A percentile compares a stretch with the other conserved stretches of the same genome.
These are phyloP conservation scores for Auriscalpium microsporum DNA, from an alignment of 768 basidiomycete species.

Conservation along the genomic window DNA sequence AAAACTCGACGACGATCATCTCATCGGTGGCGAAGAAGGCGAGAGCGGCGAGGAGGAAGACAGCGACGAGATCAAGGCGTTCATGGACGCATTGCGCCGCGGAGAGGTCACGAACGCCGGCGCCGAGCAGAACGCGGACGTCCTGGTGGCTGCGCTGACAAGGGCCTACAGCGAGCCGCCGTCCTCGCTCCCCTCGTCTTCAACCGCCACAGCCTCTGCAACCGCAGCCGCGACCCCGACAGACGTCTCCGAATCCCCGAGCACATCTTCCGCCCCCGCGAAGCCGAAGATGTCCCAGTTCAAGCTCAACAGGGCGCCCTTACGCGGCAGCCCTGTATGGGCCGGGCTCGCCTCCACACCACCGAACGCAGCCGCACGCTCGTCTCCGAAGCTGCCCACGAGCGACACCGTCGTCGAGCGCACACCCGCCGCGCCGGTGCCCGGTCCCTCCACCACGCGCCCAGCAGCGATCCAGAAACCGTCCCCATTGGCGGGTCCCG, in stretches of 20 bases:
- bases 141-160: slow-evolving; percentile 8
- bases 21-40: slow-evolving; percentile 23
- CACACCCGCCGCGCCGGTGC: background rate
- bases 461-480: background rate
- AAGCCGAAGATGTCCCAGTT: slow-evolving; percentile 15
- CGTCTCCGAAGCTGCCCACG: slow-evolving; percentile 18
- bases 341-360: slow-evolving; percentile 18
- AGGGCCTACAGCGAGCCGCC: slow-evolving; percentile 6
- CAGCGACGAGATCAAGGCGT: slow-evolving; percentile 11
- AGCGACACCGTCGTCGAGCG: slow-evolving; percentile 3
- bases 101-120: slow-evolving; percentile 26
- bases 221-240: background rate
- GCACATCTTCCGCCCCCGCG: background rate
- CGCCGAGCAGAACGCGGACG: slow-evolving; percentile 11
- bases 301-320: slow-evolving; percentile 14
- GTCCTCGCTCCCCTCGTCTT: background rate
- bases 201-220: background rate
- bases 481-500: background rate
- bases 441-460: background rate
- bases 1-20: slow-evolving; percentile 19
- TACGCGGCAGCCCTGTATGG: background rate
- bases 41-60: slow-evolving; percentile 22
- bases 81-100: slow-evolving; percentile 20
- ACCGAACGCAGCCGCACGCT: slow-evolving; percentile 6
- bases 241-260: background rate